Conservation (phyloP, 179 eudicot genomes). For the Spergularia azorica region DNA sequence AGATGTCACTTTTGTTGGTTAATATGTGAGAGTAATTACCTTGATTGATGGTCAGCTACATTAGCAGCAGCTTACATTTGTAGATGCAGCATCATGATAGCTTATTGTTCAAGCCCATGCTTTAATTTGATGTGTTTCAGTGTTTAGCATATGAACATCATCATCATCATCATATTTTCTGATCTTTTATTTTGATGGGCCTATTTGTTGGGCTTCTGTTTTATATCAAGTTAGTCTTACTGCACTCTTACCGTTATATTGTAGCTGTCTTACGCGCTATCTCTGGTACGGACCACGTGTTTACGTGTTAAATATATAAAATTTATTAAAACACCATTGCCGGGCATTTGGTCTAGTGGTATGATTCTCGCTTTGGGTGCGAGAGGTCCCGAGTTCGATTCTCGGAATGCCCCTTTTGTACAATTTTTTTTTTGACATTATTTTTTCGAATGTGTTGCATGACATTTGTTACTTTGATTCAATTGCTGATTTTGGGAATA, state of each 20-base stretch:
- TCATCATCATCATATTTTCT: neutral
- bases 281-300: too few species aligned
- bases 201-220: neutral
- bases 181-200: neutral
- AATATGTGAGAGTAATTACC: neutral
- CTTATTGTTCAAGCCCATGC: neutral
- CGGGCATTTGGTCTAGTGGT: constrained; percentile 88
- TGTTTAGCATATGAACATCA: constrained; percentile 1
- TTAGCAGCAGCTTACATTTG: neutral
- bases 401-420: constrained; percentile 58
- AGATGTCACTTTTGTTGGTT: too few species aligned
- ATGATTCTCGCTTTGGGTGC: constrained; percentile 96
- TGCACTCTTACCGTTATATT: neutral
- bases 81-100: constrained; percentile 4
- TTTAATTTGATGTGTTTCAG: neutral
- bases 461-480: neutral
- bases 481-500: too few species aligned
- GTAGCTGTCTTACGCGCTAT: too few species aligned
- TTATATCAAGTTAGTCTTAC: neutral
- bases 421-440: too few species aligned
- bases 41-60: neutral
- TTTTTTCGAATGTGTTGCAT: neutral
- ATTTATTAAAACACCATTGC: too few species aligned
- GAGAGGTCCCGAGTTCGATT: constrained; percentile 93
- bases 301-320: too few species aligned